These are phyloP conservation scores for Wallacemonas sp. DNA, from an alignment of 208 protist species.

Conservation along the genomic window DNA sequence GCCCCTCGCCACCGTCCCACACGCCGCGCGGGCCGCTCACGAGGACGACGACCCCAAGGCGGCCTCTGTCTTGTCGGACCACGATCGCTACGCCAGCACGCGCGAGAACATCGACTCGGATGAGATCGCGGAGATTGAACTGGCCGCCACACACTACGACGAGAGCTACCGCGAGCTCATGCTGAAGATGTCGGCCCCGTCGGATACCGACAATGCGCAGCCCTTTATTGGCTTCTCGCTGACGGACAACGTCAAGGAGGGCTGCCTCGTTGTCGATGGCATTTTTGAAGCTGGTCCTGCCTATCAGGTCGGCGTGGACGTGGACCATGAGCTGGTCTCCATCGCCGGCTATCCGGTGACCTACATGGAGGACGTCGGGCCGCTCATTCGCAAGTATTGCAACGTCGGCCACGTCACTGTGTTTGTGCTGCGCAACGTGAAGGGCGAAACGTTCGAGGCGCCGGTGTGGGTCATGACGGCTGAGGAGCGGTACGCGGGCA, in stretches of 20 bases:
- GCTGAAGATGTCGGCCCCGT: conserved; percentile 3
- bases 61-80: too few relatives aligned
- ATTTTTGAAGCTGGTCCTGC: conserved; percentile 25
- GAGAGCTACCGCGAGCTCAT: conserved; percentile 13
- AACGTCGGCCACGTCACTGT: conserved; percentile 12
- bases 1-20: not conserved
- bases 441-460: conserved; percentile 2
- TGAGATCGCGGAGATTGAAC: conserved; percentile 10
- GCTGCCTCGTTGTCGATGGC: conserved; percentile 25
- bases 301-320: conserved; percentile 17
- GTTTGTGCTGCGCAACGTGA: conserved; percentile 12
- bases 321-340: conserved; percentile 24
- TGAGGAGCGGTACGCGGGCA: conserved; percentile 19
- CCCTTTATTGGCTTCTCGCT: conserved; percentile 35
- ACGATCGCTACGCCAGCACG: too few relatives aligned
- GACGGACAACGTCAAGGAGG: conserved; percentile 21
- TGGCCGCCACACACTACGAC: conserved; percentile 12
- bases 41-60: too few relatives aligned
- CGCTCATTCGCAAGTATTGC: conserved; percentile 23
- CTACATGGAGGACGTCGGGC: conserved; percentile 16
- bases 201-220: not conserved
- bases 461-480: conserved; percentile 30
- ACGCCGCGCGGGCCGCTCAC: not conserved
- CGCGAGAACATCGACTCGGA: conserved; percentile 13
- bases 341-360: conserved; percentile 18